phyloP scores from a whole-genome alignment of 169 alveolate genomes.

The Amoebophrya sp. region DNA sequence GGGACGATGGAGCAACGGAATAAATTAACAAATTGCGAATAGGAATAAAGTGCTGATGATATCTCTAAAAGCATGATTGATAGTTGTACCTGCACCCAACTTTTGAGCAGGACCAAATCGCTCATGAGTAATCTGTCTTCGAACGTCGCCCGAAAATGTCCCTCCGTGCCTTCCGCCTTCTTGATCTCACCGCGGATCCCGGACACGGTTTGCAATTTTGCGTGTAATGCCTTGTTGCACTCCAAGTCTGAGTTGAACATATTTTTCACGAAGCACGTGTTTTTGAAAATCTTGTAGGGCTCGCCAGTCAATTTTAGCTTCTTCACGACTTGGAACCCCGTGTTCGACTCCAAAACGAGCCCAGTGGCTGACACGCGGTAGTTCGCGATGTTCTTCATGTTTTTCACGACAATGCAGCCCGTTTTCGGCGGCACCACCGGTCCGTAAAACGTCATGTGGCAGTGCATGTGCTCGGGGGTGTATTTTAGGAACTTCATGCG shows the following conservation, averaged over 20 bases:
- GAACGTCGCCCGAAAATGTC: conserved; percentile 95
- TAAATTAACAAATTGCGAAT: too few species aligned
- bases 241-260: conserved; percentile 98
- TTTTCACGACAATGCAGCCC: conserved; percentile 58
- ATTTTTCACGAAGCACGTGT: conserved; percentile 94
- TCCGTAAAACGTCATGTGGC: conserved; percentile 90
- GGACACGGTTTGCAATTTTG: conserved; percentile 93
- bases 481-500: conserved; percentile 67
- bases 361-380: conserved; percentile 95
- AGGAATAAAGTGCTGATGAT: too few species aligned
- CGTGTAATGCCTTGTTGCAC: conserved; percentile 69
- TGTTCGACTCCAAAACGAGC: conserved; percentile 81
- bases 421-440: conserved; percentile 90
- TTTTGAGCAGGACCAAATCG: conserved; percentile 90
- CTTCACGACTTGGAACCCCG: conserved; percentile 76
- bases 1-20: too few species aligned
- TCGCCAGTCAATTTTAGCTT: conserved; percentile 88
- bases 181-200: conserved; percentile 98
- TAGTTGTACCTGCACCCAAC: conserved; percentile 79
- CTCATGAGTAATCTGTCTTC: conserved; percentile 93
- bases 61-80: too few species aligned
- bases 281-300: conserved; percentile 92
- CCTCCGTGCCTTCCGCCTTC: conserved; percentile 86
- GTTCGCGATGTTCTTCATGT: conserved; percentile 58
- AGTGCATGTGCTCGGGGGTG: conserved; percentile 96